Evolutionary conservation across 768 basidiomycete species (phyloP).

Genomic region (Pleurotus citrinopileatus): DNA sequence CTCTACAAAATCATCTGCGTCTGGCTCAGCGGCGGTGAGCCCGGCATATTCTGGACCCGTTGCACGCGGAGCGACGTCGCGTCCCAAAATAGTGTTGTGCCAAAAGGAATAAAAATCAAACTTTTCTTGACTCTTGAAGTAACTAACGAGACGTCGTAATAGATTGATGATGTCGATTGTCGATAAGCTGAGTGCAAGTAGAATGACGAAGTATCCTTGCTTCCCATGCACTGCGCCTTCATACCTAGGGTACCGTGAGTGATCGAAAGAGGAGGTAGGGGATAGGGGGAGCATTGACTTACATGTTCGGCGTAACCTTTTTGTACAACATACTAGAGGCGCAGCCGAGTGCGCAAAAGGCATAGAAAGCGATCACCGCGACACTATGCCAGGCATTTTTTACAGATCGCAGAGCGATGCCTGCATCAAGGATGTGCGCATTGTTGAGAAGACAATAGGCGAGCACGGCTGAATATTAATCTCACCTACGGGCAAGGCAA

Average conservation of each 20-base stretch:
- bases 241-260: constrained; percentile 66
- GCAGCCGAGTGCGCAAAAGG: constrained; percentile 59
- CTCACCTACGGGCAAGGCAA: constrained; percentile 77
- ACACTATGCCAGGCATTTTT: constrained; percentile 64
- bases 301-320: constrained; percentile 84
- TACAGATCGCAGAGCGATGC: constrained; percentile 76
- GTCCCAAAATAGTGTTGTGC: constrained; percentile 53
- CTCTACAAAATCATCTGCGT: constrained; percentile 43
- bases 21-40: constrained; percentile 53
- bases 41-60: constrained; percentile 52
- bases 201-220: constrained; percentile 53
- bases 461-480: too few species aligned
- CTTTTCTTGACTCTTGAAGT: constrained; percentile 38
- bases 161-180: constrained; percentile 51
- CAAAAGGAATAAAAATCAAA: constrained; percentile 52
- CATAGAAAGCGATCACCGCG: constrained; percentile 62
- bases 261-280: constrained; percentile 4
- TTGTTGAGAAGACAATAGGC: background rate
- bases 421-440: constrained; percentile 36
- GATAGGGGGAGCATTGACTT: constrained; percentile 28
- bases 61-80: constrained; percentile 26
- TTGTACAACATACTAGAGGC: constrained; percentile 67
- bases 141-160: constrained; percentile 48
- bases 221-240: constrained; percentile 58
- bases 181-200: constrained; percentile 35